Evolutionary conservation across 1,284 basidiomycete species (phyloP), one percentile per base, ranked within the genome.

Genomic region (Rhodotorula sp.): DNA sequence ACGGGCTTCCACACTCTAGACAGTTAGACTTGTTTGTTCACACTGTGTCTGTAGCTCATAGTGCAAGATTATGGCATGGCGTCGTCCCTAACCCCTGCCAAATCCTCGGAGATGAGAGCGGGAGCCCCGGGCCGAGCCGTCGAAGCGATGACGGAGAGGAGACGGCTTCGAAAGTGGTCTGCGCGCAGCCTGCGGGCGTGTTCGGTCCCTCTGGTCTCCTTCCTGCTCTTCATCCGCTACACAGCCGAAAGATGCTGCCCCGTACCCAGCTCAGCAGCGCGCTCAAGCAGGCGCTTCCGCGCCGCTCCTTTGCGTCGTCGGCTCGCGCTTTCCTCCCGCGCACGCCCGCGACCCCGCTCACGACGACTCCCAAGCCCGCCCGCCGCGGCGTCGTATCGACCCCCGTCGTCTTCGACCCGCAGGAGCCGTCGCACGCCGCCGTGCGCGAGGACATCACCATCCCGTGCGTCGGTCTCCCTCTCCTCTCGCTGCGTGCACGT

Each of bases 401-500:
- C 34, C 21, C 48, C 25, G 46, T 49, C 3, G 60, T 34, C 12
- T 21, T 34, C 8, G 49, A 61, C 60, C 53, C 53, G 53, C 34
- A 61, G 60, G 49, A 50, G 21, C n/a, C 48, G 34, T 49, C 60
- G 48, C 41, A 42, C 19, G 67, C 67, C 16, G 59, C 66, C 52
- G 66, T 72, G n/a, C 56, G 48, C 16, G 70, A 72, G 46, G 70
- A 68, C 59, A 69, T 69, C 58, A 19, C 50, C 42, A 67, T 69
- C 52, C 67, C 67, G 64, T 71, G 27, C 44, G 66, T 56, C 34
- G 34, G 34, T 34, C 34, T 34, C 34, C 34, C 34, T 34, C 34
- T 34, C 3, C 44, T 27, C 42, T 17, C 8, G n/a, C 19, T 58
- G 23, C 2, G 52, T 34, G 27, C 55, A 56, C 55, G 55, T 49